Conservation (phyloP, 345 rosid genomes). For the Noccaea bulbosa region DNA sequence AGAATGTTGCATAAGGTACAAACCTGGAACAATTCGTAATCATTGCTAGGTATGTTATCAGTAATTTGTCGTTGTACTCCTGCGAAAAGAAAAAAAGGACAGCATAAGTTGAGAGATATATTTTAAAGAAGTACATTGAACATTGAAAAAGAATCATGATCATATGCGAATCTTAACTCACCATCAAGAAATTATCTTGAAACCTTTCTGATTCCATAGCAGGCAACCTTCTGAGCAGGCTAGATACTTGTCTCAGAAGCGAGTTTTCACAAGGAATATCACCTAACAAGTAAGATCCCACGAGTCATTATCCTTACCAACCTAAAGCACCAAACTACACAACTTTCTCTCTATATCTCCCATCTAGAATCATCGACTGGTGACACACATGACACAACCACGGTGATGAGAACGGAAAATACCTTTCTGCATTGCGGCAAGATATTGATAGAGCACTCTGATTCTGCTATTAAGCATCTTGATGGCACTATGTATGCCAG, state of each 20-base stretch:
- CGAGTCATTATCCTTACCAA: slow-evolving; percentile 22
- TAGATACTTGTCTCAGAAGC: slow-evolving; percentile 85
- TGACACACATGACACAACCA: neutral
- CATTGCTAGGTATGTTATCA: slow-evolving; percentile 89
- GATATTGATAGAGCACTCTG: slow-evolving; percentile 89
- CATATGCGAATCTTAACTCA: slow-evolving; percentile 41
- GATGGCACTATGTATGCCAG: slow-evolving; percentile 95
- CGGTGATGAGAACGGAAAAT: neutral
- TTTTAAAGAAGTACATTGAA: no score
- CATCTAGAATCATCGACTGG: slow-evolving; percentile 10
- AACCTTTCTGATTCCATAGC: slow-evolving; percentile 90
- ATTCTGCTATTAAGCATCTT: slow-evolving; percentile 97
- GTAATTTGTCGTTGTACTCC: slow-evolving; percentile 92
- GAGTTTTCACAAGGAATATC: slow-evolving; percentile 93
- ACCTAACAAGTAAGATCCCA: slow-evolving; percentile 56
- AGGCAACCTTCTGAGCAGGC: slow-evolving; percentile 92
- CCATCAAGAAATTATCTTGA: slow-evolving; percentile 97
- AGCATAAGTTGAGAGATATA: neutral
- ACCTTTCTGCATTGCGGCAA: slow-evolving; percentile 93
- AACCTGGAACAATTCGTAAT: slow-evolving; percentile 95
- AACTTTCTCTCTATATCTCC: neutral
- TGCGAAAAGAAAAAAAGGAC: slow-evolving; percentile 41
- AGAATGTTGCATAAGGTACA: slow-evolving; percentile 11
- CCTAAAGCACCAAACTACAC: slow-evolving; percentile 15
- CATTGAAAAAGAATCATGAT: neutral